Evolutionary conservation across 495 filamentous ascomycete species (phyloP).

Genomic region (Aspergillus panamensis): DNA sequence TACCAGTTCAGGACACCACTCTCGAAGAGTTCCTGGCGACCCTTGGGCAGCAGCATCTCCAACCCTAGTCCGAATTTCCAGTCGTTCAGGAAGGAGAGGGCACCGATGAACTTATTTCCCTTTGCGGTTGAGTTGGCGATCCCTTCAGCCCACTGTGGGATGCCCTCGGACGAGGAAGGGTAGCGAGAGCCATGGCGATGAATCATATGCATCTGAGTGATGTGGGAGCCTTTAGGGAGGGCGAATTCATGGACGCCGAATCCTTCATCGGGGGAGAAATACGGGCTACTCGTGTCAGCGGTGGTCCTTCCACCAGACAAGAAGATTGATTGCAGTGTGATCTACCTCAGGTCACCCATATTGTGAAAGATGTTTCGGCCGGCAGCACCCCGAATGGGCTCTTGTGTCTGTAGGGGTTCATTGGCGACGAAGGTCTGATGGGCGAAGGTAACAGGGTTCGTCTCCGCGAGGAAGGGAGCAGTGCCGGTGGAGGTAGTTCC

Average conservation of each 20-base stretch:
- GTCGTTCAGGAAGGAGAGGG: constrained; percentile 47
- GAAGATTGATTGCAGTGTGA: too few relatives aligned
- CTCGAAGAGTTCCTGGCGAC: constrained; percentile 50
- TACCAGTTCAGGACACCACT: constrained; percentile 55
- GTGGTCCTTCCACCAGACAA: too few relatives aligned
- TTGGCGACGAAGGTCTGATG: constrained; percentile 50
- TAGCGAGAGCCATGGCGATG: constrained; percentile 45
- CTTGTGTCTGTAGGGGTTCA: constrained; percentile 53
- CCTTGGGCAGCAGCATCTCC: constrained; percentile 51
- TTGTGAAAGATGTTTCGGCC: constrained; percentile 54
- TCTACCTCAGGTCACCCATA: constrained; percentile 46
- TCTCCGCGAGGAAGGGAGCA: constrained; percentile 55
- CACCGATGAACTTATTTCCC: constrained; percentile 40
- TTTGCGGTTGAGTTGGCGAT: constrained; percentile 30
- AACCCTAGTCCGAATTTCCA: constrained; percentile 46
- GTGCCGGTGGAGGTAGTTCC: constrained; percentile 20
- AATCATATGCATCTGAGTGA: constrained; percentile 51
- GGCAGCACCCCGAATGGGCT: constrained; percentile 50
- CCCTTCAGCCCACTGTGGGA: constrained; percentile 26
- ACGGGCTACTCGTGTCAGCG: constrained; percentile 15
- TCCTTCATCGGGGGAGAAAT: constrained; percentile 31
- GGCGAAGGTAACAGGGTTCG: constrained; percentile 49
- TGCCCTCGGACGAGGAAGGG: constrained; percentile 29
- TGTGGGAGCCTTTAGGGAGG: constrained; percentile 51
- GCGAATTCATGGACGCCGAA: constrained; percentile 57